Evolutionary conservation across 202 grass and related monocot genomes (phyloP), one percentile per base, ranked within the genome.

Genomic region (Carex sylvatica): DNA sequence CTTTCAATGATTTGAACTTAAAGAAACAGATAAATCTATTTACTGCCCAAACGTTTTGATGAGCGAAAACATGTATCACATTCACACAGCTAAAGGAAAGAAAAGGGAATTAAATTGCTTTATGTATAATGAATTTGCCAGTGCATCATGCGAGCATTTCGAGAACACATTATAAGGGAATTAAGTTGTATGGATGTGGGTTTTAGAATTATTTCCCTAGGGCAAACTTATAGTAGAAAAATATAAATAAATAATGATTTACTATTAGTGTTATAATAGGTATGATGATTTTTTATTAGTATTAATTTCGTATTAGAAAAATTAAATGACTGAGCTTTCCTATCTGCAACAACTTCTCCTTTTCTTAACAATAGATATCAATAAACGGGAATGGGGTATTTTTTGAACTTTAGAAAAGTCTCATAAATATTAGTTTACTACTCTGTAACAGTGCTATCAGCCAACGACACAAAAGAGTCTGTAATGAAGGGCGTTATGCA

Each of bases 401-500:
- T 80, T 80, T 28, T 0, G 19, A 64, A 26, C 12, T 46, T 65
- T 46, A 61, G 12, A 24, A 6, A 80, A 63, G 13, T 36, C 9
- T 82, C 31, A 67, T 66, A 64, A 82, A 28, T 69, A 20, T 18
- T 68, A 18, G 16, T 67, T 35, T 36, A 69, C n/a, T 67, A 49
- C 28, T 66, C 12, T 68, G 15, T 66, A 13, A 13, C 74, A 97
- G 88, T 92, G 87, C 0, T 91, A 65, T 92, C 92, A 0, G 80
- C 71, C 13, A 87, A 93, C 9, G 77, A 69, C 6, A 84, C 89
- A 3, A 80, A 60, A 1, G 68, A 89, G 9, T 35, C 58, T 13
- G 89, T 97, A 40, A 84, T 89, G 70, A 92, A 92, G 62, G 94
- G 92, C 9, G 83, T 94, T 75, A 70, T 51, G 12, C 87, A 94